Evolutionary conservation across 2,329 filamentous ascomycete species (phyloP).

Genomic region (Trichocomaceae sp.): DNA sequence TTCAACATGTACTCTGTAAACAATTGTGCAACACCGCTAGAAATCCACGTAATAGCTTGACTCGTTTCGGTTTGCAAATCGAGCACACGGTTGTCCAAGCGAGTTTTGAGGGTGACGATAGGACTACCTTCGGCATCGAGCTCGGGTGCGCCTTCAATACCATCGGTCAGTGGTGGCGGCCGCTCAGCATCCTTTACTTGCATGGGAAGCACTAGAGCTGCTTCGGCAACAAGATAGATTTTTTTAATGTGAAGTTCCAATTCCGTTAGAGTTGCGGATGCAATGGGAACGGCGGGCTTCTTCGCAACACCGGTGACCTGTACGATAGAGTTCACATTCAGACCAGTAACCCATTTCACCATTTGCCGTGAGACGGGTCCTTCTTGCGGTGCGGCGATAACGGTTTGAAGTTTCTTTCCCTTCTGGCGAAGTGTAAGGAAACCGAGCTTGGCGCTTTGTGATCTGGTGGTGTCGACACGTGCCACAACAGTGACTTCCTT

Average conservation of each 20-base stretch:
- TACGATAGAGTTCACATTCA: constrained; percentile 76
- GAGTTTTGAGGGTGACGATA: constrained; percentile 72
- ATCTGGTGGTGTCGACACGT: constrained; percentile 79
- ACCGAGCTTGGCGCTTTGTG: constrained; percentile 83
- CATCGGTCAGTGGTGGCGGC: constrained; percentile 35
- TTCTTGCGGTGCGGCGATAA: constrained; percentile 55
- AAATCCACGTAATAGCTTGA: constrained; percentile 74
- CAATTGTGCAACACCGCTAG: constrained; percentile 58
- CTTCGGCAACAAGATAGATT: constrained; percentile 68
- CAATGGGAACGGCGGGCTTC: constrained; percentile 78
- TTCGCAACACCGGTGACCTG: constrained; percentile 71
- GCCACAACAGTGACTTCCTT: constrained; percentile 69
- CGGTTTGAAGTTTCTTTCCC: constrained; percentile 74
- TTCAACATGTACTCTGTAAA: constrained; percentile 74
- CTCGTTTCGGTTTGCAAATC: constrained; percentile 88
- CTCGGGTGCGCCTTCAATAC: constrained; percentile 39
- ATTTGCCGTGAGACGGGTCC: constrained; percentile 68
- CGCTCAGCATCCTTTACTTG: constrained; percentile 50
- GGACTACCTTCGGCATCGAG: constrained; percentile 53
- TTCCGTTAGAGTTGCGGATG: constrained; percentile 72
- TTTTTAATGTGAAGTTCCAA: constrained; percentile 85
- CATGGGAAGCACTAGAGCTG: constrained; percentile 55
- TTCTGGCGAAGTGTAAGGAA: constrained; percentile 81
- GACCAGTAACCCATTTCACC: constrained; percentile 79
- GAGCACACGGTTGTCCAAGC: constrained; percentile 86